Conservation (phyloP, 1,284 basidiomycete species). For the Trichosporon sp. region DNA sequence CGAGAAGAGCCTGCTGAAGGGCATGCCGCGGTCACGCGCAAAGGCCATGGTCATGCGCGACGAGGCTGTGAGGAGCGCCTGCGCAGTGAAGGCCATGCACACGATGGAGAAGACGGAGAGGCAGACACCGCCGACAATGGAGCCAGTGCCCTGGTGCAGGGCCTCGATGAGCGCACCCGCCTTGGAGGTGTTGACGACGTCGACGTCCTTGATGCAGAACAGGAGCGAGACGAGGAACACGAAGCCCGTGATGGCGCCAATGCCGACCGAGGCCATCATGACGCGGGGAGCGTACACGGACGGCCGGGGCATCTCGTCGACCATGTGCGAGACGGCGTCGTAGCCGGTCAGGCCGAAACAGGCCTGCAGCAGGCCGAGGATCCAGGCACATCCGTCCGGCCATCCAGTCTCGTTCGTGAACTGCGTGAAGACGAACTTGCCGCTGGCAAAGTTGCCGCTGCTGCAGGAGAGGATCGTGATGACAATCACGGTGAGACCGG, state of each 20-base stretch:
- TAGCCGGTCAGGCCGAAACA: slow-evolving; percentile 52
- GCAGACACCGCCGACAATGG: slow-evolving; percentile 66
- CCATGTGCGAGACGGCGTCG: slow-evolving; percentile 49
- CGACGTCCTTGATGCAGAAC: slow-evolving; percentile 67
- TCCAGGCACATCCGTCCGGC: slow-evolving; percentile 58
- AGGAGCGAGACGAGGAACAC: slow-evolving; percentile 69
- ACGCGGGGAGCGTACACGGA: slow-evolving; percentile 50
- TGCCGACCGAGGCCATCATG: slow-evolving; percentile 66
- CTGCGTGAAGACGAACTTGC: slow-evolving; percentile 56
- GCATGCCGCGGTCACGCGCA: slow-evolving; percentile 69
- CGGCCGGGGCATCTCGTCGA: slow-evolving; percentile 52
- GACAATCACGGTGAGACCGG: slow-evolving; percentile 48
- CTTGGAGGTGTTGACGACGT: slow-evolving; percentile 61
- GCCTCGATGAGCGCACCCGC: slow-evolving; percentile 68
- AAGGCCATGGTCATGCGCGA: slow-evolving; percentile 72
- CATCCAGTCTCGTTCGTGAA: slow-evolving; percentile 59
- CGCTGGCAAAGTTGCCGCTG: slow-evolving; percentile 52
- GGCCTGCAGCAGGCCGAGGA: slow-evolving; percentile 57
- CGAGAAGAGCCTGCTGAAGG: slow-evolving; percentile 61
- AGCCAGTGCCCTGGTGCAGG: slow-evolving; percentile 67
- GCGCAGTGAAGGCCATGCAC: slow-evolving; percentile 53
- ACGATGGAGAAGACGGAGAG: slow-evolving; percentile 57
- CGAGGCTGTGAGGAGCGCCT: slow-evolving; percentile 65
- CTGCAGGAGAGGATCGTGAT: slow-evolving; percentile 54
- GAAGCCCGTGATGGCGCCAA: slow-evolving; percentile 65